phyloP scores from a whole-genome alignment of 768 basidiomycete genomes.

The Pleurotus citrinopileatus region DNA sequence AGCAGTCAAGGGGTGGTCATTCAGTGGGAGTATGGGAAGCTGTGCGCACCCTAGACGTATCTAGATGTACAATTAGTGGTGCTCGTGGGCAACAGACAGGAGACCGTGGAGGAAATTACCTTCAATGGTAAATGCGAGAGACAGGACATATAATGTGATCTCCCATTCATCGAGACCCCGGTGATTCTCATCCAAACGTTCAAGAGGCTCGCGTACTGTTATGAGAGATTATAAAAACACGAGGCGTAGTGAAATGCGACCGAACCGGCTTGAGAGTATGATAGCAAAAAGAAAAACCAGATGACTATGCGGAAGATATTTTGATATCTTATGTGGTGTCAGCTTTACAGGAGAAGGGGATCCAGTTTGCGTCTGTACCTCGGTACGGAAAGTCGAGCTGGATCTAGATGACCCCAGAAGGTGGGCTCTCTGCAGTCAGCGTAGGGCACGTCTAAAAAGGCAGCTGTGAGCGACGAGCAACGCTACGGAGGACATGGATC shows the following conservation, averaged over 20 bases:
- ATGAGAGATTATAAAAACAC: conserved; percentile 5
- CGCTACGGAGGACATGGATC: conserved; percentile 13
- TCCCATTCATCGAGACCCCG: conserved; percentile 77
- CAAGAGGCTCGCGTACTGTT: conserved; percentile 73
- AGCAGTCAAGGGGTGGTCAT: not conserved
- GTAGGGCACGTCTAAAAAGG: conserved; percentile 64
- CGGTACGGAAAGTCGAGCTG: conserved; percentile 78
- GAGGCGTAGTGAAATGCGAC: not conserved
- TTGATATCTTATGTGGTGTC: conserved; percentile 58
- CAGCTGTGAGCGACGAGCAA: not conserved
- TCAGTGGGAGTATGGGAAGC: not conserved
- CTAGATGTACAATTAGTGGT: conserved; percentile 24
- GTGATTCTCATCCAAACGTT: conserved; percentile 57
- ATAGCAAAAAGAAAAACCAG: conserved; percentile 75
- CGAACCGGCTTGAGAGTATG: conserved; percentile 83
- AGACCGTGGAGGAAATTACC: conserved; percentile 41
- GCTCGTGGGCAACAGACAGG: not conserved
- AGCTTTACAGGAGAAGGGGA: too few species aligned
- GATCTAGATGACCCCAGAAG: conserved; percentile 74
- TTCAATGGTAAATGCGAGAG: conserved; percentile 75
- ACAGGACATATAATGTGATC: conserved; percentile 73
- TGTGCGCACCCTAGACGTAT: conserved; percentile 50
- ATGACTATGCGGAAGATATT: conserved; percentile 75
- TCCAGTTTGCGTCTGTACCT: conserved; percentile 34
- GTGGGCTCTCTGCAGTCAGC: conserved; percentile 45